These are phyloP conservation scores for Piper longum DNA, from an alignment of 164 flowering plant species.

Conservation along the genomic window DNA sequence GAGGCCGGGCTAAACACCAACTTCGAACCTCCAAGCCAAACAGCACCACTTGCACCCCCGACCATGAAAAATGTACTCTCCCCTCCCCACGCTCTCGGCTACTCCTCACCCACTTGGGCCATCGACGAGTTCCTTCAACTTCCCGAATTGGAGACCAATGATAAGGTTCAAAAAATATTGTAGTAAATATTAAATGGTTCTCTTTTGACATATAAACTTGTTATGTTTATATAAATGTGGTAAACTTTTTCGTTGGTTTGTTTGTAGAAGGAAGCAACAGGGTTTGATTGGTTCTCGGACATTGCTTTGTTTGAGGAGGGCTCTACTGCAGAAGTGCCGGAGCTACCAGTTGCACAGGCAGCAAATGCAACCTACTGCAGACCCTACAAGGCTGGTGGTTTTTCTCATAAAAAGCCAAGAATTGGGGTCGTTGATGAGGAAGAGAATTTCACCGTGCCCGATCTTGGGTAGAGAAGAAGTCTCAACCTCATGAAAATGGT, in stretches of 20 bases:
- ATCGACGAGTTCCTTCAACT: slow-evolving; percentile 70
- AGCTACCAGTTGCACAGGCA: slow-evolving; percentile 34
- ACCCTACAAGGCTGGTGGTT: slow-evolving; percentile 25
- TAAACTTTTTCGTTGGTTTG: not conserved
- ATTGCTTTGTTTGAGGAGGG: slow-evolving; percentile 52
- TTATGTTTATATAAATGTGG: not conserved
- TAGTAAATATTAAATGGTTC: not conserved
- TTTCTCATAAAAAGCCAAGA: slow-evolving; percentile 63
- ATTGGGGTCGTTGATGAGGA: slow-evolving; percentile 51
- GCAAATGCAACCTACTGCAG: slow-evolving; percentile 22
- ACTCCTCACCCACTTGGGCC: slow-evolving; percentile 49
- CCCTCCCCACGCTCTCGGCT: slow-evolving; percentile 17
- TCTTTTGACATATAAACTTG: no score
- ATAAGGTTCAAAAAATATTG: slow-evolving; percentile 35
- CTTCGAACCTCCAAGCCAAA: slow-evolving; percentile 47
- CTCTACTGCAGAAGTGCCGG: slow-evolving; percentile 71
- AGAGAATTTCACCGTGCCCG: slow-evolving; percentile 75
- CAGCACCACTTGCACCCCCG: slow-evolving; percentile 15
- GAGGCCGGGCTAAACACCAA: slow-evolving; percentile 16
- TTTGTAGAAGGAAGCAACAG: slow-evolving; percentile 48
- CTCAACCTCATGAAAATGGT: no score
- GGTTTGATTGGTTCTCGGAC: slow-evolving; percentile 62
- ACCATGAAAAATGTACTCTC: slow-evolving; percentile 11
- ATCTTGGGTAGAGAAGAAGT: slow-evolving; percentile 42
- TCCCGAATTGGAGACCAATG: slow-evolving; percentile 46